phyloP scores from a whole-genome alignment of 2,329 filamentous ascomycete genomes.

The Claviceps maximensis region DNA sequence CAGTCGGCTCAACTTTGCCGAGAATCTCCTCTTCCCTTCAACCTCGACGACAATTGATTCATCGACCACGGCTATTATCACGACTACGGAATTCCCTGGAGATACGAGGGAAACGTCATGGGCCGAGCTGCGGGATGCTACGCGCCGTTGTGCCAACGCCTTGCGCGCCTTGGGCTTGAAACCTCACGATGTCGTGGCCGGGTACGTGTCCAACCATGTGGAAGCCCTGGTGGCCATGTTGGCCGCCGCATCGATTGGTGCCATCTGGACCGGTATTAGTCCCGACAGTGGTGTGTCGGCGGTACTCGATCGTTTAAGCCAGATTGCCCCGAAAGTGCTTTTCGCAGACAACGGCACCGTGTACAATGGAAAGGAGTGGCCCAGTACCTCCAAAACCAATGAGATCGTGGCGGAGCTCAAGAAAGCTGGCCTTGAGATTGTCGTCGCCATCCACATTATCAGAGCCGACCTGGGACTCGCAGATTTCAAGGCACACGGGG shows the following conservation, averaged over 20 bases:
- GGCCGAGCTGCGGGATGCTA: constrained; percentile 65
- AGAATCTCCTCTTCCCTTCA: constrained; percentile 79
- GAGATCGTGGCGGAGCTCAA: constrained; percentile 57
- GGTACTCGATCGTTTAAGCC: constrained; percentile 72
- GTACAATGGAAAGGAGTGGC: constrained; percentile 85
- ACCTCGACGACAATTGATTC: constrained; percentile 29
- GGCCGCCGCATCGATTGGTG: constrained; percentile 67
- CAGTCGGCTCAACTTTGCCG: constrained; percentile 77
- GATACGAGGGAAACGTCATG: constrained; percentile 51
- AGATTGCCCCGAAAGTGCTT: constrained; percentile 71
- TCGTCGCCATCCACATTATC: constrained; percentile 64
- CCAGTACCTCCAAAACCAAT: constrained; percentile 64
- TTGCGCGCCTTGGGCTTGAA: constrained; percentile 53
- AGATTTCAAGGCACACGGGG: constrained; percentile 24
- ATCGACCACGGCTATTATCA: constrained; percentile 58
- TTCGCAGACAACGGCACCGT: constrained; percentile 80
- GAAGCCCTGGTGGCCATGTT: constrained; percentile 83
- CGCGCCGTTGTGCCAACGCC: constrained; percentile 58
- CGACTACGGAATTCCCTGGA: constrained; percentile 59
- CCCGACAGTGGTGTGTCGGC: constrained; percentile 87
- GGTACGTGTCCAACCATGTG: constrained; percentile 79
- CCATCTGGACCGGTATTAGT: constrained; percentile 85
- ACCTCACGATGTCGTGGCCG: constrained; percentile 44
- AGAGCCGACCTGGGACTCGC: constrained; percentile 29
- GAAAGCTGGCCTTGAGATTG: constrained; percentile 46